These are phyloP conservation scores for Penicillium sp. DNA, from an alignment of 2,329 filamentous ascomycete genomes.

Conservation along the genomic window DNA sequence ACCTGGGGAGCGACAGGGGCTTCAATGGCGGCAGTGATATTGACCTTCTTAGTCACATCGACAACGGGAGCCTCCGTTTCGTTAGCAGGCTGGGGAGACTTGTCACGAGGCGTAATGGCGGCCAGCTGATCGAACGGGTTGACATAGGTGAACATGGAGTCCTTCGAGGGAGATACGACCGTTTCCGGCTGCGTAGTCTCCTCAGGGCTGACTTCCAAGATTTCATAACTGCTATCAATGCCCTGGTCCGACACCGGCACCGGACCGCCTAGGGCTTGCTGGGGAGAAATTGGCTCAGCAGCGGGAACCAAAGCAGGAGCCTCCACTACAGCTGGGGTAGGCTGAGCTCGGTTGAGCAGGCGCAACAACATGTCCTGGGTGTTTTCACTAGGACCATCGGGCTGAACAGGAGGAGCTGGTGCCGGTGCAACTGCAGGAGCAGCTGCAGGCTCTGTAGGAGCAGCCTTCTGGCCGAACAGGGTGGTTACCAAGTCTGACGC, in stretches of 20 bases:
- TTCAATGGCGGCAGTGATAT: conserved; percentile 28
- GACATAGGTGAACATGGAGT: conserved; percentile 67
- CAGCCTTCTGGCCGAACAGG: conserved; percentile 54
- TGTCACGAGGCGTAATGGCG: conserved; percentile 66
- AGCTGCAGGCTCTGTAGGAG: conserved; percentile 27
- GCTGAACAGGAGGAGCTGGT: conserved; percentile 25
- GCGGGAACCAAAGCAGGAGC: conserved; percentile 47
- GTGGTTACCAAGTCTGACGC: conserved; percentile 62
- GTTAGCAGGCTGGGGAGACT: conserved; percentile 53
- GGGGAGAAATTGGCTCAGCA: conserved; percentile 35
- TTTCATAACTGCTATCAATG: conserved; percentile 15
- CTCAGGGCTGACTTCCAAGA: conserved; percentile 24
- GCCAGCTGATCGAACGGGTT: conserved; percentile 74
- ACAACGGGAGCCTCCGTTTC: conserved; percentile 48
- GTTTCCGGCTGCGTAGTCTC: conserved; percentile 37
- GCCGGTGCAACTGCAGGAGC: conserved; percentile 18
- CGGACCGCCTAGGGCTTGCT: conserved; percentile 17
- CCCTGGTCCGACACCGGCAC: conserved; percentile 17
- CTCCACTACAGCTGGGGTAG: conserved; percentile 33
- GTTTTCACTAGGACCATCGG: conserved; percentile 53
- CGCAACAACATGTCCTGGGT: conserved; percentile 85
- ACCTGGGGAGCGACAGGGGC: conserved; percentile 17
- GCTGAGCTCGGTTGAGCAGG: conserved; percentile 75
- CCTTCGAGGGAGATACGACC: conserved; percentile 43
- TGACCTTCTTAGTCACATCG: conserved; percentile 33